These are phyloP conservation scores for Metschnikowia borealis DNA, from an alignment of 805 yeast species.

Conservation along the genomic window DNA sequence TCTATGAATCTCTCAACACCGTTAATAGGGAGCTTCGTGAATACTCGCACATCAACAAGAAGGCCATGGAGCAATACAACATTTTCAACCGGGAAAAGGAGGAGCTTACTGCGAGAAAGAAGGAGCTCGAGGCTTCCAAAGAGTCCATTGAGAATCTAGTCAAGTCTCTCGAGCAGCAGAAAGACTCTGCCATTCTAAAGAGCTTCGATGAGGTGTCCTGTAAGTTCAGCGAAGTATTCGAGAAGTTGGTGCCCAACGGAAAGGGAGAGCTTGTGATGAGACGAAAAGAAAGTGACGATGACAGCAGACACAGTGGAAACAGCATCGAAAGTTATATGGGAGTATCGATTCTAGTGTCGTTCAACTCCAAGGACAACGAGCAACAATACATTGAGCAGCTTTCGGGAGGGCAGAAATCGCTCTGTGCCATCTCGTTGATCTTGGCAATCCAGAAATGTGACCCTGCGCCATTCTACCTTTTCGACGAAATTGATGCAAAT, in stretches of 20 bases:
- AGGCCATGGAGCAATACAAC: conserved; percentile 80
- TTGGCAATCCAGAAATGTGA: conserved; percentile 92
- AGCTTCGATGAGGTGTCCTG: conserved; percentile 75
- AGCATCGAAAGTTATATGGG: conserved; percentile 65
- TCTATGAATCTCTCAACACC: conserved; percentile 50
- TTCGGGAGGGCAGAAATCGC: conserved; percentile 94
- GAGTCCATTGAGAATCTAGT: conserved; percentile 72
- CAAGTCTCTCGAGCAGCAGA: conserved; percentile 64
- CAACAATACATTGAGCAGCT: conserved; percentile 85
- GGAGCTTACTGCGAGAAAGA: conserved; percentile 58
- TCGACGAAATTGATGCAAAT: conserved; percentile 96
- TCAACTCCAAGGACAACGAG: conserved; percentile 80
- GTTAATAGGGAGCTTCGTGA: conserved; percentile 56
- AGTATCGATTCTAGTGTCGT: conserved; percentile 81
- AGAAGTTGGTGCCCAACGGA: conserved; percentile 78
- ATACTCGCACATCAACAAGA: conserved; percentile 77
- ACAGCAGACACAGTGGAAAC: conserved; percentile 15
- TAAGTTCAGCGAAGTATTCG: conserved; percentile 72
- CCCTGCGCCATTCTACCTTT: conserved; percentile 94
- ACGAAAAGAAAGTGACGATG: conserved; percentile 27
- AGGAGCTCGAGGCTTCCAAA: conserved; percentile 66
- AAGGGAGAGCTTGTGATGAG: conserved; percentile 69
- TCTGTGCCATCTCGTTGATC: conserved; percentile 93
- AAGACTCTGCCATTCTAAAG: conserved; percentile 74
- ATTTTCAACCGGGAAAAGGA: conserved; percentile 71